phyloP scores from a whole-genome alignment of 108 stramenopile species.

The Parmales sp. region DNA sequence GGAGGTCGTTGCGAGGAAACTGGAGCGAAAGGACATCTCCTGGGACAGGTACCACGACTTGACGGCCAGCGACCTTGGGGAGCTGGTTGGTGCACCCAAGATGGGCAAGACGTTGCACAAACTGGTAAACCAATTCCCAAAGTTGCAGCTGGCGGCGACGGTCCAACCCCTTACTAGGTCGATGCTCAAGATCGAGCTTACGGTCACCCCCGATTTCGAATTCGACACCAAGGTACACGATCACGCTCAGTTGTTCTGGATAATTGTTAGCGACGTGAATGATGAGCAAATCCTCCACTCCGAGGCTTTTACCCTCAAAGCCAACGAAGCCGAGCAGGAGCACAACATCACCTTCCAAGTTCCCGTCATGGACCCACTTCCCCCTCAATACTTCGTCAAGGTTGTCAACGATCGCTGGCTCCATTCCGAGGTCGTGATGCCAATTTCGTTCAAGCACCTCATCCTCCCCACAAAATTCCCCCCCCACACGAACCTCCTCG shows the following conservation, averaged over 20 bases:
- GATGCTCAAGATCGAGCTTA: slow-evolving; percentile 84
- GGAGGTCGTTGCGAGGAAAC: slow-evolving; percentile 78
- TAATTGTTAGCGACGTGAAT: slow-evolving; percentile 94
- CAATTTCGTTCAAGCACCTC: slow-evolving; percentile 89
- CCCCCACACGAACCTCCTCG: slow-evolving; percentile 90
- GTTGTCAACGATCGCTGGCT: slow-evolving; percentile 95
- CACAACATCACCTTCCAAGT: slow-evolving; percentile 82
- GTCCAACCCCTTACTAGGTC: slow-evolving; percentile 95
- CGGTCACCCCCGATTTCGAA: slow-evolving; percentile 79
- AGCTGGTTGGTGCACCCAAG: slow-evolving; percentile 91
- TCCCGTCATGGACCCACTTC: slow-evolving; percentile 85
- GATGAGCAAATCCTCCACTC: slow-evolving; percentile 88
- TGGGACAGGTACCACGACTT: slow-evolving; percentile 92
- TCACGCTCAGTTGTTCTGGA: slow-evolving; percentile 77
- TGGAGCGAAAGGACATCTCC: slow-evolving; percentile 92
- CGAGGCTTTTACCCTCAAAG: slow-evolving; percentile 76
- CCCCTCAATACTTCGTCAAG: slow-evolving; percentile 90
- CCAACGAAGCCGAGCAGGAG: slow-evolving; percentile 64
- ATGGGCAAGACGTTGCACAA: slow-evolving; percentile 93
- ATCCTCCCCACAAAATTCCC: slow-evolving; percentile 91
- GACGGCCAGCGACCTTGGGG: slow-evolving; percentile 89
- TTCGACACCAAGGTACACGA: slow-evolving; percentile 88
- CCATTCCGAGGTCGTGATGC: slow-evolving; percentile 77
- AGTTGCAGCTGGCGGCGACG: slow-evolving; percentile 78
- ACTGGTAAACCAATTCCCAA: slow-evolving; percentile 92